Evolutionary conservation across 1,284 basidiomycete genomes (phyloP).

Genomic region (Phylloporus gajari): DNA sequence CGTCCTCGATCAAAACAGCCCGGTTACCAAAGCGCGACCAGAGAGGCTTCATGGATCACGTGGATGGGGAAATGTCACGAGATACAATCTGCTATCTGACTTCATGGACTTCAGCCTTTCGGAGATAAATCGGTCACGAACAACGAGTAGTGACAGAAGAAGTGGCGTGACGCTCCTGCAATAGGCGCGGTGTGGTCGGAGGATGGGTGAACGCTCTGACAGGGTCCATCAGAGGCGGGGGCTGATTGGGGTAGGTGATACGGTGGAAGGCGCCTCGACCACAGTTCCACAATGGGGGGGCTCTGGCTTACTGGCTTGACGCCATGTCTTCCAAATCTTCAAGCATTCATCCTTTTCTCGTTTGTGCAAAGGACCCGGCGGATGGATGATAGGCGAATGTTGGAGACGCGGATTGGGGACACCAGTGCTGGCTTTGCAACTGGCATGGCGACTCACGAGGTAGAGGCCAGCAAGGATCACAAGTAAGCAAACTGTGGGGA

Average conservation of each 20-base stretch:
- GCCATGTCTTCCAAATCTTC: constrained; percentile 36
- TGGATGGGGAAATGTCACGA: too few relatives aligned
- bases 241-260: constrained; percentile 3
- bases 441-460: constrained; percentile 34
- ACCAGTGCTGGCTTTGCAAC: constrained; percentile 15
- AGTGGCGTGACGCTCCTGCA: constrained; percentile 34
- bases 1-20: neutral
- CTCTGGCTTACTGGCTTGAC: constrained; percentile 3
- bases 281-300: neutral
- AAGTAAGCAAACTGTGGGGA: constrained; percentile 37
- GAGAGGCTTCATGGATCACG: too few relatives aligned
- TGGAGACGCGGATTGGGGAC: constrained; percentile 3
- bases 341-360: constrained; percentile 17
- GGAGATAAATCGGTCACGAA: too few relatives aligned
- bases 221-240: neutral
- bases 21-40: too few relatives aligned
- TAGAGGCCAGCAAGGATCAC: constrained; percentile 44
- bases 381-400: constrained; percentile 12
- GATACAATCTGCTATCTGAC: too few relatives aligned
- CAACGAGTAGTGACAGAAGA: too few relatives aligned
- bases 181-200: constrained; percentile 19
- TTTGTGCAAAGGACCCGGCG: constrained; percentile 12
- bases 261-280: constrained; percentile 13
- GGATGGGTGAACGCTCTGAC: constrained; percentile 4
- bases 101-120: too few relatives aligned